These are phyloP conservation scores for Solanum neorickii DNA, from an alignment of 257 asterid genomes.

Conservation along the genomic window DNA sequence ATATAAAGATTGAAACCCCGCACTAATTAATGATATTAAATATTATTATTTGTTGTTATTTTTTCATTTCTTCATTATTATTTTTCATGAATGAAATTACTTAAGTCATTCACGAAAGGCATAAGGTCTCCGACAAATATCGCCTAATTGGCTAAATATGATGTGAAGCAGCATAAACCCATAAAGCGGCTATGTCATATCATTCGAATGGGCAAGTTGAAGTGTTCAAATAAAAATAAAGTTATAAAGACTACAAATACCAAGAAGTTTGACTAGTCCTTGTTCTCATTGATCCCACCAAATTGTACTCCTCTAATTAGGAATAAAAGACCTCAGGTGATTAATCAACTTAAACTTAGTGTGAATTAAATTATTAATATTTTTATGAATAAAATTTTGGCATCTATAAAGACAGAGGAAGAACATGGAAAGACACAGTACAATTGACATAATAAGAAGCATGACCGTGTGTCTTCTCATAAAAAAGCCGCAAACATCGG, in stretches of 20 bases:
- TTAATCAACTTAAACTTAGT: not conserved
- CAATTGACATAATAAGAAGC: not conserved
- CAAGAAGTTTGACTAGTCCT: not conserved
- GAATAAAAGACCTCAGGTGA: not conserved
- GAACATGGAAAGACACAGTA: not conserved
- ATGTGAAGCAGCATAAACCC: too few relatives aligned
- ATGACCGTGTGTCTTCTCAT: not conserved
- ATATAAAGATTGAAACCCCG: not conserved
- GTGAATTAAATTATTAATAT: not conserved
- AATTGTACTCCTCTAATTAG: not conserved
- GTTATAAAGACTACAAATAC: not conserved
- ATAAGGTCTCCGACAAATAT: not conserved
- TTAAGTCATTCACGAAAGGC: too few relatives aligned
- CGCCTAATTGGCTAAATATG: not conserved
- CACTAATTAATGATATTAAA: not conserved
- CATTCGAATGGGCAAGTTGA: not conserved
- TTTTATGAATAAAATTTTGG: not conserved
- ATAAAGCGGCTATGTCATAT: not conserved
- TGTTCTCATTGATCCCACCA: not conserved
- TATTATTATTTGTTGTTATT: too few relatives aligned
- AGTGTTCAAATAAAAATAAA: not conserved
- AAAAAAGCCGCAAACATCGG: conserved; percentile 16
- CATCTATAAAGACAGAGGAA: not conserved
- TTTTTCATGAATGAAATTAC: not conserved
- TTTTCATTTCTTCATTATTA: not conserved